phyloP scores from a whole-genome alignment of 2,329 filamentous ascomycete species.

The Fusarium nodosum region DNA sequence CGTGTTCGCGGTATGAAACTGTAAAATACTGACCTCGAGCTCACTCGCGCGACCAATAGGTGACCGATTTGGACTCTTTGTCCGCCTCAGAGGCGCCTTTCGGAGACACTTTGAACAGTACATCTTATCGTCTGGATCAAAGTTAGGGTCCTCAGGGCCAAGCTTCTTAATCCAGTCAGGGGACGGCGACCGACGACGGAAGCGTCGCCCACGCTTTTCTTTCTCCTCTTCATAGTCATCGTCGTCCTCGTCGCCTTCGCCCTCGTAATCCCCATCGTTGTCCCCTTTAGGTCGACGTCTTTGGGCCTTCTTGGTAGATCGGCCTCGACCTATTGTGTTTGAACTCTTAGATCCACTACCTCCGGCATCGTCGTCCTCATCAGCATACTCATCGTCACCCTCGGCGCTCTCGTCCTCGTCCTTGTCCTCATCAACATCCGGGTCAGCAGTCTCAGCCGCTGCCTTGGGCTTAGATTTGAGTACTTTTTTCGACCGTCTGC shows the following conservation, averaged over 20 bases:
- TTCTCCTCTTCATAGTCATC: constrained; percentile 4
- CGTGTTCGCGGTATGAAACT: fast-evolving
- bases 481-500: background rate
- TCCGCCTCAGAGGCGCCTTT: constrained; percentile 46
- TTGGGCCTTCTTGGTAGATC: constrained; percentile 7
- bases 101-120: constrained; percentile 55
- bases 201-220: background rate
- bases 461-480: background rate
- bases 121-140: constrained; percentile 48
- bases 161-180: constrained; percentile 49
- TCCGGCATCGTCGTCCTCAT: background rate
- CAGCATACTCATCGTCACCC: background rate
- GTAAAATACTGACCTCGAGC: constrained; percentile 36
- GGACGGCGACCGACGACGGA: constrained; percentile 38
- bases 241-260: constrained; percentile 1
- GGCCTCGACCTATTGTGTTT: constrained; percentile 1
- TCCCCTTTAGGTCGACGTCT: background rate
- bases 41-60: constrained; percentile 34
- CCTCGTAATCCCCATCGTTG: constrained; percentile 24
- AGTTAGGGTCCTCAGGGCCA: constrained; percentile 42
- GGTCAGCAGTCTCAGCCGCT: background rate
- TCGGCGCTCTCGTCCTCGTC: background rate
- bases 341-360: constrained; percentile 22
- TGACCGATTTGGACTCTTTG: constrained; percentile 38
- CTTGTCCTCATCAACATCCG: background rate